Percentiles rank a stretch among this genome's conserved stretches.
Evolutionary conservation across 2,329 filamentous ascomycete genomes (phyloP).

Genomic region (Curvularia hawaiiensis): DNA sequence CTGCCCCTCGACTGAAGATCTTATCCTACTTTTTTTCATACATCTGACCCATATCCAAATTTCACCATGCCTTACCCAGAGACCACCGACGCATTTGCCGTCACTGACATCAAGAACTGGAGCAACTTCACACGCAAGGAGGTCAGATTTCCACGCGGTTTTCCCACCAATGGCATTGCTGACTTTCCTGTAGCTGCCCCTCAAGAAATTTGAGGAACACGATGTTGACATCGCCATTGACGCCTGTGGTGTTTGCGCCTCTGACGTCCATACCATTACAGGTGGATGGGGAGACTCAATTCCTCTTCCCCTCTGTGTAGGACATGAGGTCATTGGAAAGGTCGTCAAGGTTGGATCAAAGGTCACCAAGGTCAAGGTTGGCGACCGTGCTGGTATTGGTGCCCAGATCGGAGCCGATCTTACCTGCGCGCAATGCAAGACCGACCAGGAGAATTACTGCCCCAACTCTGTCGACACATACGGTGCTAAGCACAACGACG

Average conservation of each 20-base stretch:
- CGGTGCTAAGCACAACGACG: slow-evolving; percentile 57
- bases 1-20: slow-evolving; percentile 19
- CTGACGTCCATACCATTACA: slow-evolving; percentile 55
- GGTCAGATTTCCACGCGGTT: slow-evolving; percentile 42
- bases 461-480: slow-evolving; percentile 57
- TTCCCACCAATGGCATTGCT: slow-evolving; percentile 10
- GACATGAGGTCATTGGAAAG: slow-evolving; percentile 63
- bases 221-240: slow-evolving; percentile 90
- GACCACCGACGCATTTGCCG: slow-evolving; percentile 56
- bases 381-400: slow-evolving; percentile 56
- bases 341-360: slow-evolving; percentile 57
- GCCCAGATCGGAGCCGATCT: slow-evolving; percentile 57
- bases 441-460: slow-evolving; percentile 60
- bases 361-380: slow-evolving; percentile 55
- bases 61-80: slow-evolving; percentile 57
- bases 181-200: slow-evolving; percentile 63
- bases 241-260: slow-evolving; percentile 57
- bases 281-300: slow-evolving; percentile 68
- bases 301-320: slow-evolving; percentile 68
- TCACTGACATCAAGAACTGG: slow-evolving; percentile 65
- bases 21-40: slow-evolving; percentile 10
- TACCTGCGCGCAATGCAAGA: slow-evolving; percentile 58
- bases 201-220: slow-evolving; percentile 85
- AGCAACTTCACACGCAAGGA: slow-evolving; percentile 62
- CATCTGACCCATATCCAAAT: slow-evolving; percentile 7